Base-by-base conservation (phyloP, 495 filamentous ascomycete genomes). In the Parachaetomium inaequale region DNA sequence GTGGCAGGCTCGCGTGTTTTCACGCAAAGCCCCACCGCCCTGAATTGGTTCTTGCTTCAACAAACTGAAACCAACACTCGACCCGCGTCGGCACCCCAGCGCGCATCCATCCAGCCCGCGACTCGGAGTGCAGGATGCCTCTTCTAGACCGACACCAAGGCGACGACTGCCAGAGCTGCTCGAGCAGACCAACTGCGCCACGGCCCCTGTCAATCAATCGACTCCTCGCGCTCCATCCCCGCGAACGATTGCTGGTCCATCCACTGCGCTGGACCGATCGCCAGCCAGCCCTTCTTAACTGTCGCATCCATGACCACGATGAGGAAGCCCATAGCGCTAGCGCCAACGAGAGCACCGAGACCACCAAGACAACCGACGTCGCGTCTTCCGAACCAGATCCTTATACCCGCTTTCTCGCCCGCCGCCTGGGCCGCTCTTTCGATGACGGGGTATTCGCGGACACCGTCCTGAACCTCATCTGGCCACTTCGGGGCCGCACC, bases 231-330 rank as follows among this genome's bases (percentile, higher is more conserved):
- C 43, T 38, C 29, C 28, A 58, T 49, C 19, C 55, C 12, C 55
- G 29, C n/a, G 43, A 58, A 23, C 55, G 43, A 26, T 25, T 58
- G 19, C 15, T 47, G 6, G 55, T 58, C 8, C 43, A 58, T 23
- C 55, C 40, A n/a, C 12, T 47, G 4, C 29, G 28, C 38, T 58
- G 55, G 55, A 58, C 25, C 21, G 29, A 58, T 10, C 28, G 43
- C 15, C 43, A 58, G 28, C 29, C 28, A 4, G n/a, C 7, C 8
- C 29, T 58, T 17, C 21, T 58, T 31, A 19, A 25, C 4, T 58
- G 43, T 25, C 29, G 14, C 17, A 47, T 58, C 17, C 40, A 47
- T n/a, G 7, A 17, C 7, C 55, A 29, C 19, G 17, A 15, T 8
- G 21, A 55, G 10, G 52, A 49, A 26, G 23, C n/a, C 15, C 0